Evolutionary conservation across 192 early-diverging fungal genomes (phyloP).

Genomic region (Umbelopsis vinacea): DNA sequence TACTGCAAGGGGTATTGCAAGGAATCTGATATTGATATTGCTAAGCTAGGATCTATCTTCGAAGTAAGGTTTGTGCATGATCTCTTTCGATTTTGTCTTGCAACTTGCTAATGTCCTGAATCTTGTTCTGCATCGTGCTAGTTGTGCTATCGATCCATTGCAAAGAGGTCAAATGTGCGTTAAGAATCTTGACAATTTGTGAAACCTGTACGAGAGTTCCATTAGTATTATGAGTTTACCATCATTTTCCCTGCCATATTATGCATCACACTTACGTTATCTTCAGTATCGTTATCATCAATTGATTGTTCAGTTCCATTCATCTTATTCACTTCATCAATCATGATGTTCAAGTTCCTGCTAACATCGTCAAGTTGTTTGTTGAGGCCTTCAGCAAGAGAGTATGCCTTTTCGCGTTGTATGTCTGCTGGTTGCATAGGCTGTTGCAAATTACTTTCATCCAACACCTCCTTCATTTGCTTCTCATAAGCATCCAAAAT

Average conservation of each 20-base stretch:
- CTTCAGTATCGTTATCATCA: conserved; percentile 35
- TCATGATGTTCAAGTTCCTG: conserved; percentile 74
- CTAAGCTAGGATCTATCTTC: neutral
- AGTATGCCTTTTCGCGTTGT: conserved; percentile 86
- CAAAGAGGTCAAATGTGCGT: conserved; percentile 87
- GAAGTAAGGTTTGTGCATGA: conserved; percentile 1
- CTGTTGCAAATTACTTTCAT: conserved; percentile 49
- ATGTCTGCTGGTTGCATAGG: conserved; percentile 72
- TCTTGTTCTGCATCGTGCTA: conserved; percentile 56
- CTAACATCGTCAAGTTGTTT: conserved; percentile 88
- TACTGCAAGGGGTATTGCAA: conserved; percentile 8
- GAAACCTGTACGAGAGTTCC: conserved; percentile 37
- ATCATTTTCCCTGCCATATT: neutral
- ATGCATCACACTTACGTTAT: conserved; percentile 38
- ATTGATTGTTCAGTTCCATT: conserved; percentile 41
- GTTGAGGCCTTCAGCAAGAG: conserved; percentile 84
- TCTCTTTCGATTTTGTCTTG: conserved; percentile 42
- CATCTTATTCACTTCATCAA: conserved; percentile 85
- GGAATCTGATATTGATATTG: neutral
- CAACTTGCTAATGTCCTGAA: conserved; percentile 54
- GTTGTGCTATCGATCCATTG: conserved; percentile 90
- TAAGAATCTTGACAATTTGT: conserved; percentile 90
- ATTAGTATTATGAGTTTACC: neutral
- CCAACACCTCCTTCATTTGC: conserved; percentile 58
- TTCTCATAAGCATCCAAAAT: conserved; percentile 83